phyloP scores from a whole-genome alignment of 164 flowering plant genomes.

The Aristolochia californica region DNA sequence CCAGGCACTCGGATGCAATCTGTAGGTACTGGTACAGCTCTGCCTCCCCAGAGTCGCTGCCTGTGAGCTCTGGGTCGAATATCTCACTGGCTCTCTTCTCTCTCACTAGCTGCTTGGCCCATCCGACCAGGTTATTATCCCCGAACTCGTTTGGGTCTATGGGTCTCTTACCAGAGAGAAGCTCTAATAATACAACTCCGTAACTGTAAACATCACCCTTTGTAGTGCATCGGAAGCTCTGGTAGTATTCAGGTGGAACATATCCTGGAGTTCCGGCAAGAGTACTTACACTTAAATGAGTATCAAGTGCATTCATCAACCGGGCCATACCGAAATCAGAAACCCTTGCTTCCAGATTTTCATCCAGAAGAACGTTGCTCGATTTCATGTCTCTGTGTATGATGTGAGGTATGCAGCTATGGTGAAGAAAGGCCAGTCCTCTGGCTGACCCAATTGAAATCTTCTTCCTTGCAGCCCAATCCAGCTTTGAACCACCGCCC shows the following conservation, averaged over 20 bases:
- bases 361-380: conserved; percentile 74
- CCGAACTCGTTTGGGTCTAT: conserved; percentile 64
- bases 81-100: conserved; percentile 49
- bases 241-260: conserved; percentile 84
- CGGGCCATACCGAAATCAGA: conserved; percentile 98
- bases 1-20: conserved; percentile 71
- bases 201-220: conserved; percentile 86
- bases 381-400: conserved; percentile 85
- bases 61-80: conserved; percentile 45
- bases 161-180: conserved; percentile 74
- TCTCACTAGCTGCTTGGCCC: conserved; percentile 71
- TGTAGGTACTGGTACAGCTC: conserved; percentile 62
- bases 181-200: conserved; percentile 68
- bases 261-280: conserved; percentile 86
- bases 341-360: conserved; percentile 70
- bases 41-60: conserved; percentile 27
- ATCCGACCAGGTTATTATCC: conserved; percentile 85
- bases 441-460: conserved; percentile 82
- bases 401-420: conserved; percentile 87
- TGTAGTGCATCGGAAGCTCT: conserved; percentile 72
- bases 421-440: conserved; percentile 94
- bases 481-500: conserved; percentile 27
- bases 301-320: conserved; percentile 66
- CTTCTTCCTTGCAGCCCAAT: conserved; percentile 70
- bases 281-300: conserved; percentile 86